These are phyloP conservation scores for Vickermania spadyakhi DNA, from an alignment of 208 protist genomes.

Conservation along the genomic window DNA sequence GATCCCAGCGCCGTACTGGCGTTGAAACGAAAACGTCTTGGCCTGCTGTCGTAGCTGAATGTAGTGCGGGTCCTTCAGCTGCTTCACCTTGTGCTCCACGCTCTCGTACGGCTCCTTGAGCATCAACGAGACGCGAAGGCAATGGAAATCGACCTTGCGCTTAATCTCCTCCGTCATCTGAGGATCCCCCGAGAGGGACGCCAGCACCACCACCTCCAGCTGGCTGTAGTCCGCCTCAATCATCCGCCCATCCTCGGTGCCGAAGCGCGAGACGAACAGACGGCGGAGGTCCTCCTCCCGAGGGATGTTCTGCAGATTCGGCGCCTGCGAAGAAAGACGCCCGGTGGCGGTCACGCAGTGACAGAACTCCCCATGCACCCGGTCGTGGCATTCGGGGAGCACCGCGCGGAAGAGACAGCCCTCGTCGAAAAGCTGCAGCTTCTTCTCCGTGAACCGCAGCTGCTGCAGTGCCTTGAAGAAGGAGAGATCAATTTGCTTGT, in stretches of 20 bases:
- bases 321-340: conserved; percentile 80
- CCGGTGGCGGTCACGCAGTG: conserved; percentile 85
- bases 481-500: conserved; percentile 76
- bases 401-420: conserved; percentile 82
- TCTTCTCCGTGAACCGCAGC: conserved; percentile 87
- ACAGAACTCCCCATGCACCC: conserved; percentile 84
- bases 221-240: conserved; percentile 89
- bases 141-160: conserved; percentile 87
- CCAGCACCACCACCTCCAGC: conserved; percentile 85
- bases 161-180: conserved; percentile 82
- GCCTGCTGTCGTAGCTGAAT: conserved; percentile 87
- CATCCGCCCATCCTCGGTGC: conserved; percentile 56
- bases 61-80: conserved; percentile 75
- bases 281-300: conserved; percentile 74
- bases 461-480: conserved; percentile 87
- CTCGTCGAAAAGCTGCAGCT: conserved; percentile 86
- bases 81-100: conserved; percentile 74
- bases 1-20: conserved; percentile 84
- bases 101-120: conserved; percentile 87
- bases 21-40: conserved; percentile 89
- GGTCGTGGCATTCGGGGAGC: conserved; percentile 71
- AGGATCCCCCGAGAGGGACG: conserved; percentile 75
- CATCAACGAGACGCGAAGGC: conserved; percentile 81
- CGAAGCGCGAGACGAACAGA: conserved; percentile 80
- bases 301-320: conserved; percentile 88